These are phyloP conservation scores for Paxillus ammoniavirescens DNA, from an alignment of 768 basidiomycete species.

Conservation along the genomic window DNA sequence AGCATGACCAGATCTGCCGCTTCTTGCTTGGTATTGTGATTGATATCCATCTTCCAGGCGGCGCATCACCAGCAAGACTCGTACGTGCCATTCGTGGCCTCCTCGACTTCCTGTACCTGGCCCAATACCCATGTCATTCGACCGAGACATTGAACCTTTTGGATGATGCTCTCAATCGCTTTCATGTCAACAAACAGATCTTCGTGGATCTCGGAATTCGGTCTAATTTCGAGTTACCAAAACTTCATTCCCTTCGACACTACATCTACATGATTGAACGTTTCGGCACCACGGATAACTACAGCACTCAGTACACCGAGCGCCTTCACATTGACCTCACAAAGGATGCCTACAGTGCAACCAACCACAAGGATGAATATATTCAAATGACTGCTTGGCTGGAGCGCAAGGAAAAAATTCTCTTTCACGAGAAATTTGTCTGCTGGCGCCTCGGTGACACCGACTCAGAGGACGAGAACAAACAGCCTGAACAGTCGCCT, in stretches of 20 bases:
- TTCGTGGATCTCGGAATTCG: conserved; percentile 23
- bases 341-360: conserved; percentile 16
- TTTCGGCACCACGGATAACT: conserved; percentile 26
- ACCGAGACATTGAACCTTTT: conserved; percentile 27
- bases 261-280: conserved; percentile 16
- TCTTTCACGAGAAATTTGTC: conserved; percentile 22
- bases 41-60: too few relatives aligned
- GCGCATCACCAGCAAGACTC: too few relatives aligned
- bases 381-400: conserved; percentile 41
- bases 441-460: conserved; percentile 13
- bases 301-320: conserved; percentile 22
- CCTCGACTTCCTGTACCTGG: background rate
- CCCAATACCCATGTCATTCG: conserved; percentile 35
- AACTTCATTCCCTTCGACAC: conserved; percentile 25
- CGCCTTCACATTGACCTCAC: conserved; percentile 24
- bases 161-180: conserved; percentile 24
- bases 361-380: conserved; percentile 36
- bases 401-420: conserved; percentile 32
- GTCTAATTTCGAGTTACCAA: conserved; percentile 24
- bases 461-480: too few relatives aligned
- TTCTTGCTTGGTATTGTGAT: too few relatives aligned
- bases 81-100: too few relatives aligned
- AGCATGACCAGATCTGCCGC: too few relatives aligned
- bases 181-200: conserved; percentile 36
- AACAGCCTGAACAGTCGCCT: background rate